These are phyloP conservation scores for Dendrostoma leiphaemia DNA, from an alignment of 2,329 filamentous ascomycete species.

Conservation along the genomic window DNA sequence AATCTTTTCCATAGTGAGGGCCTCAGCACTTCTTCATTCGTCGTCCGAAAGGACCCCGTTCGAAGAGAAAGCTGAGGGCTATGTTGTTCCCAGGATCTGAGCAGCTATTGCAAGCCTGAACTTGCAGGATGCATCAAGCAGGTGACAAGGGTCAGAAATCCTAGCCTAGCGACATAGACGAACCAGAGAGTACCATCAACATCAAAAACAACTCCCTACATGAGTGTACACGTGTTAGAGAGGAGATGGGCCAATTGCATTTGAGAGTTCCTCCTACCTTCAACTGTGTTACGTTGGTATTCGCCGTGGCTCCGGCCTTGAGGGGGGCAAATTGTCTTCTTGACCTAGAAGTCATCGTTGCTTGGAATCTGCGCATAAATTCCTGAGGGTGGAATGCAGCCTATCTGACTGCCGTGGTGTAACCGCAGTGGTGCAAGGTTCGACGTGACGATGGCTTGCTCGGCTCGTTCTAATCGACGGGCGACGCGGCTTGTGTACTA, in stretches of 20 bases:
- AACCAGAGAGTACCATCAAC: slow-evolving; percentile 94
- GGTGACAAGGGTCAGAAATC: no score
- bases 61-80: no score
- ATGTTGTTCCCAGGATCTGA: neutral
- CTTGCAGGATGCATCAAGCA: no score
- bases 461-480: no score
- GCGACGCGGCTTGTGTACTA: no score
- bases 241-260: neutral
- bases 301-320: slow-evolving; percentile 32
- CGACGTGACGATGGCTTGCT: neutral
- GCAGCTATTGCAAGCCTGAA: neutral
- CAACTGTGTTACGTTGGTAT: slow-evolving; percentile 42
- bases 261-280: slow-evolving; percentile 9
- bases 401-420: neutral
- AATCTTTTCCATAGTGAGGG: no score
- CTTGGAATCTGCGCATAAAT: slow-evolving; percentile 33
- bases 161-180: slow-evolving; percentile 31
- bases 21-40: no score
- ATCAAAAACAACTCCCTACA: slow-evolving; percentile 74
- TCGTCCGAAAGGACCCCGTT: no score
- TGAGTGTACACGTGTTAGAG: slow-evolving; percentile 3
- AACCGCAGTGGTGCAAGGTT: neutral
- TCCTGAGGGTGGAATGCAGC: neutral
- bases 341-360: slow-evolving; percentile 40
- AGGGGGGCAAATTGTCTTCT: slow-evolving; percentile 57